Percentiles rank a stretch among this genome's conserved stretches.
phyloP scores from a whole-genome alignment of 345 rosid species.

The Populus davidiana region DNA sequence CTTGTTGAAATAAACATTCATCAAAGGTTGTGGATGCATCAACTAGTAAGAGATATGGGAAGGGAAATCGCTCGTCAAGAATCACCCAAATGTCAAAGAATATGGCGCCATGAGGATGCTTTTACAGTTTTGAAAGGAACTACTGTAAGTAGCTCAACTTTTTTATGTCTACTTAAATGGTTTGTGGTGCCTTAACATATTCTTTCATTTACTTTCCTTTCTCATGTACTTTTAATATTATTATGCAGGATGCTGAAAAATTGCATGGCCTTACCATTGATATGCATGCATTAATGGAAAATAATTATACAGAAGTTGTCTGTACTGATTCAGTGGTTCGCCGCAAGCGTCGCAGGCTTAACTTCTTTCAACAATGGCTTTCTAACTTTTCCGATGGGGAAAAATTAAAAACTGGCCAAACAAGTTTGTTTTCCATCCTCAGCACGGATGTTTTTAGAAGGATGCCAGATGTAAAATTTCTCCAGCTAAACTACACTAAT shows the following conservation, averaged over 20 bases:
- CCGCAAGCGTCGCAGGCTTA: no score
- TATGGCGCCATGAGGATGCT: background rate
- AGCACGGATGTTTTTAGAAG: background rate
- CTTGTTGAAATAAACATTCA: background rate
- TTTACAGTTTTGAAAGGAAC: background rate
- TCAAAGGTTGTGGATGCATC: background rate
- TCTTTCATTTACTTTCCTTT: background rate
- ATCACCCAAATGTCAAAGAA: background rate
- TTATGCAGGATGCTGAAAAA: background rate
- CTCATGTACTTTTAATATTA: background rate
- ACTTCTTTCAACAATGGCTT: background rate
- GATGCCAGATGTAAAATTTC: background rate
- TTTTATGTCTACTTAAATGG: no score
- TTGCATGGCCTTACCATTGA: background rate
- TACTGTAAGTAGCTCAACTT: background rate
- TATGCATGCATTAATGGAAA: no score
- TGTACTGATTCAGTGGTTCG: no score
- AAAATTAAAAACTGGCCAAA: background rate
- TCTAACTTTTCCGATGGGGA: no score
- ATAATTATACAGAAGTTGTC: no score
- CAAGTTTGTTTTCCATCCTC: background rate
- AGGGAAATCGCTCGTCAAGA: background rate
- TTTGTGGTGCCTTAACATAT: no score
- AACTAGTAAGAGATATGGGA: background rate
- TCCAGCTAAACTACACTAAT: background rate